Base-by-base conservation (phyloP, 2,329 filamentous ascomycete genomes). In the Coleophoma crateriformis region DNA sequence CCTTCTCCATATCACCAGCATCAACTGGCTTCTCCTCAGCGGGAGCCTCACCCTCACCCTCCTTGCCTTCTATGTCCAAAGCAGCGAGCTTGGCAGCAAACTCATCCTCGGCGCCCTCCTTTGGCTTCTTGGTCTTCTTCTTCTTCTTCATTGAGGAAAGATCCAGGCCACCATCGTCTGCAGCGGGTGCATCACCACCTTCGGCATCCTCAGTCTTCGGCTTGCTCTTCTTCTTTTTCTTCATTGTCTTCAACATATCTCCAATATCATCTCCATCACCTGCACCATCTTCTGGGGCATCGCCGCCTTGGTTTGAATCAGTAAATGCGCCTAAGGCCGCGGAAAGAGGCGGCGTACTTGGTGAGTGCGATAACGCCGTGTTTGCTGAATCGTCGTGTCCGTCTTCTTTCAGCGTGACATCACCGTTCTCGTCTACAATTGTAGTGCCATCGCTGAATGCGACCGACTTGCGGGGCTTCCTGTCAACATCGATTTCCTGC, bases 201-300 rank as follows among this genome's bases (percentile, higher is more conserved):
- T 83, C 77, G 50, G 81, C 73, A 51, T 82, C 79, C 58, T 84
- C 81, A 51, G 82, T 72, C 67, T 79, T 82, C 58, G 76, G 78
- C 64, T 85, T 87, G 79, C 86, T 87, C 75, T 95, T 96, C 77
- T 96, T 97, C 72, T 90, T 90, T 71, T 90, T 90, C 67, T 85
- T 82, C 53, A 87, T 74, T 45, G 79, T 79, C 66, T 82, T 84
- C 68, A 86, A 82, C 61, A 85, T 75, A 53, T 82, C 78, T 54
- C 84, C 83, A 39, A 85, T 80, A 64, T 85, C 83, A 56, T 85
- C 70, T 12, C 60, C 64, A n/a, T 63, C 59, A 34, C 58, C 55
- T 32, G 57, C 51, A 35, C 69, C 68, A 35, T 54, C 53, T 45
- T 61, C 60, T 32, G 58, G 63, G 48, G 61, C 63, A 38, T 64